Conservation (phyloP, 2,329 filamentous ascomycete species). For the Epichloe uncinata region DNA sequence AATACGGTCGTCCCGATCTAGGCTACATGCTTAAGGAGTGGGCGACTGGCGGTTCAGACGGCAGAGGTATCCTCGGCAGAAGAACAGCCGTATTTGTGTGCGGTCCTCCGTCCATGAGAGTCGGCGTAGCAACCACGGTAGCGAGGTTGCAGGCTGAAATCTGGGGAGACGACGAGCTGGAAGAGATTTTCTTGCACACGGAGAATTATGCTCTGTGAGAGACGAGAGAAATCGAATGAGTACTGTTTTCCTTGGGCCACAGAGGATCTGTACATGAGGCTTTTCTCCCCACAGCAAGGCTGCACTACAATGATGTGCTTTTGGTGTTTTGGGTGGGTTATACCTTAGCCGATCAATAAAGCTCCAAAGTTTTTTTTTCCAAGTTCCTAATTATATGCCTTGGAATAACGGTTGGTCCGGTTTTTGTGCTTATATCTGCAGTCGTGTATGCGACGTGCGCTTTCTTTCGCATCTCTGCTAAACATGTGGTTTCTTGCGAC, state of each 20-base stretch:
- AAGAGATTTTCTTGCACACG: slow-evolving; percentile 88
- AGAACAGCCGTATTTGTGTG: slow-evolving; percentile 87
- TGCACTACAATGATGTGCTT: no score
- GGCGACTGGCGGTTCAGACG: slow-evolving; percentile 55
- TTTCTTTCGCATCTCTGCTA: neutral
- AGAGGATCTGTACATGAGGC: neutral
- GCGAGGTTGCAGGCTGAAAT: slow-evolving; percentile 72
- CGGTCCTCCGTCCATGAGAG: slow-evolving; percentile 73
- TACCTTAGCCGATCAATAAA: no score
- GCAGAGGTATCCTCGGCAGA: slow-evolving; percentile 58
- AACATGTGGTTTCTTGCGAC: neutral
- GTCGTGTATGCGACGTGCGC: no score
- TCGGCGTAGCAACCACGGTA: slow-evolving; percentile 77
- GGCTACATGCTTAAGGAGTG: slow-evolving; percentile 76
- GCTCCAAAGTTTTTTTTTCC: no score
- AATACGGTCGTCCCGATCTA: slow-evolving; percentile 83
- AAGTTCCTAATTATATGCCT: neutral
- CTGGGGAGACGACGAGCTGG: slow-evolving; percentile 61
- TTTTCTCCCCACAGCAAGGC: neutral
- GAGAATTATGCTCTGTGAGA: slow-evolving; percentile 79
- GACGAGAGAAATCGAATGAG: neutral
- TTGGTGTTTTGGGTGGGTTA: neutral
- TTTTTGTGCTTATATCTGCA: neutral
- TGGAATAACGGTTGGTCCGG: neutral
- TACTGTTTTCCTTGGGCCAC: neutral